A percentile compares a stretch with the other conserved stretches of the same genome.
These are phyloP conservation scores for Bryoerythrophyllum caledonicum DNA, from an alignment of 225 moss, liverwort and hornwort species.

Conservation along the genomic window DNA sequence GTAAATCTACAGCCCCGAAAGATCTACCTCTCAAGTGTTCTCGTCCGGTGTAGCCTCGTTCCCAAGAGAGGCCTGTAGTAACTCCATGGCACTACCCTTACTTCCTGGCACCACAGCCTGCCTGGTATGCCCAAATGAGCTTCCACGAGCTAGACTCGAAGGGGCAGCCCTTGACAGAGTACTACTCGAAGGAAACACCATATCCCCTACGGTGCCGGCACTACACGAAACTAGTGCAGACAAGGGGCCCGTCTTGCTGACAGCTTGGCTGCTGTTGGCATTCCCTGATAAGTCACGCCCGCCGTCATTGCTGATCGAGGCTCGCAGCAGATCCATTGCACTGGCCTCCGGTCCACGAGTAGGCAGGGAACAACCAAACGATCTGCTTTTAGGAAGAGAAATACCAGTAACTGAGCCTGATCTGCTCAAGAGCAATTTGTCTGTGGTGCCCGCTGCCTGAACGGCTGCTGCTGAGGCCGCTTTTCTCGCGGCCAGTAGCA, in stretches of 20 bases:
- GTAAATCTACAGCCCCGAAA: not conserved
- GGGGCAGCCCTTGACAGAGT: constrained; percentile 13
- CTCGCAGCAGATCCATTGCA: constrained; percentile 65
- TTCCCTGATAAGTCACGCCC: constrained; percentile 14
- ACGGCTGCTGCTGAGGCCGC: constrained; percentile 67
- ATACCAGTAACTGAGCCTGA: constrained; percentile 27
- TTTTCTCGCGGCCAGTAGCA: constrained; percentile 62
- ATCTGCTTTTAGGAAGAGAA: constrained; percentile 38
- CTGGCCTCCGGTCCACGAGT: constrained; percentile 46
- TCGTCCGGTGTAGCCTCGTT: constrained; percentile 13
- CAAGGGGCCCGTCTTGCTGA: not conserved
- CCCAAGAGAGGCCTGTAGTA: constrained; percentile 39
- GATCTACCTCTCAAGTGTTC: not conserved
- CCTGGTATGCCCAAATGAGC: constrained; percentile 15
- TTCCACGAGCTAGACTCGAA: constrained; percentile 16
- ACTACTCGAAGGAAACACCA: not conserved
- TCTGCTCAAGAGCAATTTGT: constrained; percentile 29
- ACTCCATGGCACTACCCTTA: constrained; percentile 45
- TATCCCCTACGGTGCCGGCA: not conserved
- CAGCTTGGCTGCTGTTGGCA: constrained; percentile 3
- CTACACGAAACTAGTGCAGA: not conserved
- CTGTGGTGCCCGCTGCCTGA: constrained; percentile 44
- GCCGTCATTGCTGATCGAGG: constrained; percentile 30
- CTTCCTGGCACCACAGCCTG: constrained; percentile 12
- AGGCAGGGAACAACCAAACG: constrained; percentile 29